Conservation (phyloP, 768 basidiomycete species). For the Hirschioporus abietinus region DNA sequence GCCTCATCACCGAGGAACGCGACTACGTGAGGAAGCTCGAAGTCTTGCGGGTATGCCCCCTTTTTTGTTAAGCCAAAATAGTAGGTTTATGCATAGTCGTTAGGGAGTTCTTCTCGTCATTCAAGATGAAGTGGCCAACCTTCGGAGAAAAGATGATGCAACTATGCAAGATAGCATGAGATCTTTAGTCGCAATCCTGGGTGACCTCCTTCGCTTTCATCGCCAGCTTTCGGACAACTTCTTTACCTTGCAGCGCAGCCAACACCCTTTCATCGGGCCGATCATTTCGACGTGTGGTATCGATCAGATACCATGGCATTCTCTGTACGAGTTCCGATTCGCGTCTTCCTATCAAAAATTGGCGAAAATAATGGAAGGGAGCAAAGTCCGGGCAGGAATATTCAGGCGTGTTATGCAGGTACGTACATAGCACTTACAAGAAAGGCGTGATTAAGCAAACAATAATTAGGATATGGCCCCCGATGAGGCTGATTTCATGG, state of each 20-base stretch:
- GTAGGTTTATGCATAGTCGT: neutral
- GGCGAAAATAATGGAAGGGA: neutral
- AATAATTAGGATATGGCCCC: neutral
- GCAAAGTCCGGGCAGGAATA: neutral
- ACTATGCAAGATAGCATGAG: conserved; percentile 1
- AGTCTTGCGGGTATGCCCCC: neutral
- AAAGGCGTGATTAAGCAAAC: neutral
- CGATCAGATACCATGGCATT: neutral
- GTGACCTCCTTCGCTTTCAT: neutral
- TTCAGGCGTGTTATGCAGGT: neutral
- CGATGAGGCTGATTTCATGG: neutral
- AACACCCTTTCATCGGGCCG: neutral
- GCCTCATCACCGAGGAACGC: neutral
- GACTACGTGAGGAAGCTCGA: neutral
- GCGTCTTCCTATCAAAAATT: neutral
- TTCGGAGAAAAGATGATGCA: neutral
- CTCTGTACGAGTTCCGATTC: neutral
- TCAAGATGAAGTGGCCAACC: neutral
- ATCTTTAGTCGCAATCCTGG: neutral
- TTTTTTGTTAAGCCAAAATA: neutral
- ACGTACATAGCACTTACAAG: neutral
- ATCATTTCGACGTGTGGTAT: neutral
- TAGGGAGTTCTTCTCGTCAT: neutral
- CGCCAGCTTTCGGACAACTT: conserved; percentile 1
- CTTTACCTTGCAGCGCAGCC: neutral